These are phyloP conservation scores for Elongisporangium prolatum DNA, from an alignment of 352 stramenopile species.

Conservation along the genomic window DNA sequence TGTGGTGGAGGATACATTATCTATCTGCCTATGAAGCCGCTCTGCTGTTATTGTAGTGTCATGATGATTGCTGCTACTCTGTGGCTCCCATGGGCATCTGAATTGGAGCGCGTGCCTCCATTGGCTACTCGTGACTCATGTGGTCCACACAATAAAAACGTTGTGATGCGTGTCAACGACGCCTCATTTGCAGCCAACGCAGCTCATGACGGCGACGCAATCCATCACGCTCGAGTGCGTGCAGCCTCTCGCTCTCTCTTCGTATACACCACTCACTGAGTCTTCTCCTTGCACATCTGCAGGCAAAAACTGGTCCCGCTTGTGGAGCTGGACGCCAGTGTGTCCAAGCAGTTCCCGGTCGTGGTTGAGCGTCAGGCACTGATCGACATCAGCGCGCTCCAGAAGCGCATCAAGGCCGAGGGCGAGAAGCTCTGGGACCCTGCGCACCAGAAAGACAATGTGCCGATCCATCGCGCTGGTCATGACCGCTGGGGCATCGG, in stretches of 20 bases:
- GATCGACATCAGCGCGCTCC: conserved; percentile 59
- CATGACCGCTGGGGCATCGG: conserved; percentile 98
- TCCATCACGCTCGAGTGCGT: conserved; percentile 31
- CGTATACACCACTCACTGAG: neutral
- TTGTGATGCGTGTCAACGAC: neutral
- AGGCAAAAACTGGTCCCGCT: conserved; percentile 76
- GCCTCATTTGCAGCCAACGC: conserved; percentile 15
- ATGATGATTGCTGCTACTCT: neutral
- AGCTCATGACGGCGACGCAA: conserved; percentile 13
- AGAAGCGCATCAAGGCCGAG: conserved; percentile 45
- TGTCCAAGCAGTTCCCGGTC: conserved; percentile 37
- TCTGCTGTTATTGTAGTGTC: neutral
- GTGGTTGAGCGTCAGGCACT: conserved; percentile 52
- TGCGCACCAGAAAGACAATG: conserved; percentile 75
- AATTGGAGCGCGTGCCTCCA: neutral
- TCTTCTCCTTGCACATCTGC: neutral
- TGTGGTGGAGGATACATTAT: too few relatives aligned
- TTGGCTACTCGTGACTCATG: neutral
- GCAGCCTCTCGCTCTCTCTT: neutral
- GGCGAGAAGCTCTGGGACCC: conserved; percentile 65
- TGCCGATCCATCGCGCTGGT: conserved; percentile 89
- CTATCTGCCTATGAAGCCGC: too few relatives aligned
- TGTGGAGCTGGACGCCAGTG: conserved; percentile 37
- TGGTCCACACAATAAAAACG: neutral
- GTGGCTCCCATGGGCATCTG: neutral